A percentile compares a stretch with the other conserved stretches of the same genome.
phyloP scores from a whole-genome alignment of 2,329 filamentous ascomycete species.

The Kalaharituber pfeilii region DNA sequence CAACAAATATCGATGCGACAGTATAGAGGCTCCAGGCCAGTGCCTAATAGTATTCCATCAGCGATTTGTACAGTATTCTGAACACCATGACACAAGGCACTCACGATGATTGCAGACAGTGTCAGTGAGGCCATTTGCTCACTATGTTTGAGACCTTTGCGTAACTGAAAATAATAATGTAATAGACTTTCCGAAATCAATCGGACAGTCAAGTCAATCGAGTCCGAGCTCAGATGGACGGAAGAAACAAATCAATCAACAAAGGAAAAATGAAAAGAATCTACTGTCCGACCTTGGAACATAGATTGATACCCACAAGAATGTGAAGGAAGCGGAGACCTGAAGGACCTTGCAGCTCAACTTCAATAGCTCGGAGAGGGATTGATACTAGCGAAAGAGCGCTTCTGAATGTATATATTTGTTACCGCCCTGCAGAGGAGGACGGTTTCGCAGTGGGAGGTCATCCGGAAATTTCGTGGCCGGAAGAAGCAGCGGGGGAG shows the following conservation, averaged over 20 bases:
- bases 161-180: background rate
- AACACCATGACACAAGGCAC: background rate
- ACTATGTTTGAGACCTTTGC: background rate
- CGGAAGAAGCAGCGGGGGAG: too few species aligned
- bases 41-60: background rate
- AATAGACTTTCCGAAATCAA: too few species aligned
- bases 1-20: background rate
- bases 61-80: background rate
- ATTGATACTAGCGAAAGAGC: too few species aligned
- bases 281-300: too few species aligned
- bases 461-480: too few species aligned
- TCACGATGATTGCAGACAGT: background rate
- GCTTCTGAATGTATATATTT: too few species aligned
- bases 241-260: too few species aligned
- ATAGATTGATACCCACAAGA: background rate
- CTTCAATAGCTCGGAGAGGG: background rate
- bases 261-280: too few species aligned
- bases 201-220: background rate
- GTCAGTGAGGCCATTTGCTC: slow-evolving; percentile 1
- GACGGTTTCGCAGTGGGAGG: too few species aligned
- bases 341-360: background rate
- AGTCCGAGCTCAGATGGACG: background rate
- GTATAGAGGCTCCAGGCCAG: slow-evolving; percentile 1
- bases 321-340: background rate
- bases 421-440: too few species aligned